Evolutionary conservation across 495 filamentous ascomycete genomes (phyloP).

Genomic region (Aspergillus ellipticus): DNA sequence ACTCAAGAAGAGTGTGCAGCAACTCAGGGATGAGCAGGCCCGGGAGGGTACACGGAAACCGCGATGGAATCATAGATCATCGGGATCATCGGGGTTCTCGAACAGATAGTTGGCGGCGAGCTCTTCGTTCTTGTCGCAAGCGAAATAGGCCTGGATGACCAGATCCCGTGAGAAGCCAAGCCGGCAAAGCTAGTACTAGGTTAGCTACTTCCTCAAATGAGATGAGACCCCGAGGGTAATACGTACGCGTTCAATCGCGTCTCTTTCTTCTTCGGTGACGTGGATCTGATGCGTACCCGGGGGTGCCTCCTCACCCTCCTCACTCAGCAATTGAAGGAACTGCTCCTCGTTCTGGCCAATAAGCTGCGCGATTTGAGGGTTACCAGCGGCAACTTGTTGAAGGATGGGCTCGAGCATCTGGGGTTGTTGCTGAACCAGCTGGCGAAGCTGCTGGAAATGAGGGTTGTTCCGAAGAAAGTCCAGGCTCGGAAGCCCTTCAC

Average conservation of each 20-base stretch:
- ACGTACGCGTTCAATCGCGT: conserved; percentile 92
- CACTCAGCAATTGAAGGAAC: conserved; percentile 82
- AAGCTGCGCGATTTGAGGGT: conserved; percentile 86
- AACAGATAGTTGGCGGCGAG: conserved; percentile 96
- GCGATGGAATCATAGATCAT: conserved; percentile 44
- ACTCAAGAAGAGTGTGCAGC: conserved; percentile 7
- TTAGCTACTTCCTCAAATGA: conserved; percentile 14
- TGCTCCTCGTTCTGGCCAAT: conserved; percentile 89
- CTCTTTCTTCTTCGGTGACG: conserved; percentile 92
- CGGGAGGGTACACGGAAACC: neutral
- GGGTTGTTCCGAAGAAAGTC: conserved; percentile 95
- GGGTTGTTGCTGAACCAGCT: conserved; percentile 94
- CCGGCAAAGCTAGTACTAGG: conserved; percentile 69
- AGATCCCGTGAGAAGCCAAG: conserved; percentile 90
- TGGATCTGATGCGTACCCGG: conserved; percentile 85
- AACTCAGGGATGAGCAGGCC: neutral
- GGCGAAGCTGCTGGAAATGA: conserved; percentile 94
- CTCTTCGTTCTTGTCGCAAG: conserved; percentile 99
- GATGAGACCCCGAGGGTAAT: neutral
- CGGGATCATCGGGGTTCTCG: conserved; percentile 89
- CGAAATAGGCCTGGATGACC: conserved; percentile 98
- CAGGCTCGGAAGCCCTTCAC: conserved; percentile 67
- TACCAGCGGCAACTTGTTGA: conserved; percentile 92
- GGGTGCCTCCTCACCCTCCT: conserved; percentile 74
- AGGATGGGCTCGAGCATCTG: conserved; percentile 98